These are phyloP conservation scores for Licmophora abbreviata DNA, from an alignment of 108 stramenopile species.

Conservation along the genomic window DNA sequence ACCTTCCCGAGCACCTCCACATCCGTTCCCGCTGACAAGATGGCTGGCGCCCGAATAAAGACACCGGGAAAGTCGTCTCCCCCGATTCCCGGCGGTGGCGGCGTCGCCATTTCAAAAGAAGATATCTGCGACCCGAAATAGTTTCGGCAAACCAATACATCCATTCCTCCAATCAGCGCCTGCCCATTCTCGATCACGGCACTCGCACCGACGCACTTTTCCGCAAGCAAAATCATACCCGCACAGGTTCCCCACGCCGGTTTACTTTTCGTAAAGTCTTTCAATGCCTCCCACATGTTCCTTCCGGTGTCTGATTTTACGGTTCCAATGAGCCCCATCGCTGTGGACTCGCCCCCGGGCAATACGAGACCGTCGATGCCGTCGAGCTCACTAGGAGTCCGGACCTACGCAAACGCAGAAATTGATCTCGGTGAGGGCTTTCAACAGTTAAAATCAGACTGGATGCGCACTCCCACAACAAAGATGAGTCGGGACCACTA, in stretches of 20 bases:
- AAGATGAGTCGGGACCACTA: slow-evolving; percentile 3
- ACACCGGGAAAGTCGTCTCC: slow-evolving; percentile 75
- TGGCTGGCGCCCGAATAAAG: slow-evolving; percentile 98
- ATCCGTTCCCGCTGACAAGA: slow-evolving; percentile 65
- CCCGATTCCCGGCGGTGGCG: slow-evolving; percentile 40
- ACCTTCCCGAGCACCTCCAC: slow-evolving; percentile 84
- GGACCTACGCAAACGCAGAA: slow-evolving; percentile 43
- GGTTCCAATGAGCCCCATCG: slow-evolving; percentile 91
- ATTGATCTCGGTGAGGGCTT: not conserved
- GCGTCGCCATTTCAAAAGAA: slow-evolving; percentile 87
- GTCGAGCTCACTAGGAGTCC: slow-evolving; percentile 71
- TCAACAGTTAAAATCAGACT: slow-evolving; percentile 2
- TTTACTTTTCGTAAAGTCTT: slow-evolving; percentile 58
- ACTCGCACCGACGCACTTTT: slow-evolving; percentile 81
- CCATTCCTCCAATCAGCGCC: slow-evolving; percentile 91
- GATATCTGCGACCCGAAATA: slow-evolving; percentile 96
- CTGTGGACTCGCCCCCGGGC: slow-evolving; percentile 98
- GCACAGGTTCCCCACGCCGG: slow-evolving; percentile 99
- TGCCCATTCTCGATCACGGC: slow-evolving; percentile 92
- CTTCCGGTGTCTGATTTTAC: slow-evolving; percentile 17
- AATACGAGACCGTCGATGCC: slow-evolving; percentile 87
- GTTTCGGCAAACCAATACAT: slow-evolving; percentile 93
- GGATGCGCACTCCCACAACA: slow-evolving; percentile 16
- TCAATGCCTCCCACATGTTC: slow-evolving; percentile 64
- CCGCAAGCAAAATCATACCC: slow-evolving; percentile 95